Evolutionary conservation across 75 land plant species (phyloP), one percentile per base, ranked within the genome.

Genomic region (Pinus taeda): DNA sequence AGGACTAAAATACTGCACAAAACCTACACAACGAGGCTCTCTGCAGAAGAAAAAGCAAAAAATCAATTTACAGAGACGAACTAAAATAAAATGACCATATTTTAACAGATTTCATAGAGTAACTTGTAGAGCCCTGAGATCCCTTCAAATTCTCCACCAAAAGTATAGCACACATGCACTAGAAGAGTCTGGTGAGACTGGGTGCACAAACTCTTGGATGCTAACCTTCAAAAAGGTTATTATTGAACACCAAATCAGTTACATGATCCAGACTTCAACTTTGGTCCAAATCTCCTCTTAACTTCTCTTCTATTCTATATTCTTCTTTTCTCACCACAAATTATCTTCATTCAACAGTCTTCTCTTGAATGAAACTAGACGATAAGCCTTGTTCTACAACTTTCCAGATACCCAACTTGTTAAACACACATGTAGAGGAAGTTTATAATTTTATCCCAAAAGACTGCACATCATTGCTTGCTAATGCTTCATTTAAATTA

Each of bases 1-100:
- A 18, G 85, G 79, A 75, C 83, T 78, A 57, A 75, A 49, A 22
- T 72, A 85, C 67, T 85, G 87, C 39, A 85, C 87, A 72, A 85
- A 85, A 14, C 87, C 87, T 62, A 85, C 82, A n/a, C 87, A 85
- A 55, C 87, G 87, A 36, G 81, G 86, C 60, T 85, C 85, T 69
- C 87, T 85, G 77, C 85, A 83, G 14, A 60, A 57, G 15, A 60
- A 53, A 26, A 56, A 24, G 56, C 17, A 53, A 2, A 56, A 21
- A 60, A 60, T 18, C 62, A 18, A 18, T 18, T 4, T 4, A 3
- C 21, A 60, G 21, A 5, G 18, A 17, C 11, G 20, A 39, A 29
- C 21, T 29, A 33, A 58, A 36, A 55, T 57, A 37, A 78, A 57
- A 14, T 22, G n/a, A 74, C 20, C 39, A 55, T 75, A 79, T 33